Conservation (phyloP, 75 land plant species). For the Selaginella tamariscina region DNA sequence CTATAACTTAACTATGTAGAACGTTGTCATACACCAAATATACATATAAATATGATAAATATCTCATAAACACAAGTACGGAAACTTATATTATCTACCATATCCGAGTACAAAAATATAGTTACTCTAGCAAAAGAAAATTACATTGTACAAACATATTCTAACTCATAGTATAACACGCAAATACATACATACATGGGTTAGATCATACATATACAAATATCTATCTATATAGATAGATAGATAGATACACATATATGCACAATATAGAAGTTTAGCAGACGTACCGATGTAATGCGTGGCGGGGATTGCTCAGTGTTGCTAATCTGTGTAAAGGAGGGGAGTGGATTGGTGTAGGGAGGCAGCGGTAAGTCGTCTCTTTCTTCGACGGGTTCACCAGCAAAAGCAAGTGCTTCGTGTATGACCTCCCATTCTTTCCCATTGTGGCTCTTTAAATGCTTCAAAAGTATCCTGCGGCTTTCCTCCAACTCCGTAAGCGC, state of each 20-base stretch:
- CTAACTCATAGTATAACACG: no score
- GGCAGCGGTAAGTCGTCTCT: slow-evolving; percentile 57
- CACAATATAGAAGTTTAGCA: not conserved
- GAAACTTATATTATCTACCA: no score
- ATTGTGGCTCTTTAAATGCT: slow-evolving; percentile 49
- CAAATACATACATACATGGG: no score
- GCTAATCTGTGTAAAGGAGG: no score
- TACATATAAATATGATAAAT: no score
- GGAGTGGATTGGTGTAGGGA: slow-evolving; percentile 42
- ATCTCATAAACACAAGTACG: no score
- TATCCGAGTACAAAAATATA: no score
- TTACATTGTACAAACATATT: no score
- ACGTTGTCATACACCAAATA: no score
- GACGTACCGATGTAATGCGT: not conserved
- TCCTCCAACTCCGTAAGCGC: slow-evolving; percentile 65
- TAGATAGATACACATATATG: not conserved
- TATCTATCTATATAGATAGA: not conserved
- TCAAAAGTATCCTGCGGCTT: slow-evolving; percentile 53
- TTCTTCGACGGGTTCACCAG: slow-evolving; percentile 41
- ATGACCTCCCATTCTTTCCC: slow-evolving; percentile 69
- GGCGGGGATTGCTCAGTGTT: not conserved
- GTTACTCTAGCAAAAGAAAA: no score
- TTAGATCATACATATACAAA: not conserved
- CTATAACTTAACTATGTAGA: no score
- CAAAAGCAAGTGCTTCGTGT: slow-evolving; percentile 74